These are phyloP conservation scores for Amauroascus niger DNA, from an alignment of 2,329 filamentous ascomycete species.

Conservation along the genomic window DNA sequence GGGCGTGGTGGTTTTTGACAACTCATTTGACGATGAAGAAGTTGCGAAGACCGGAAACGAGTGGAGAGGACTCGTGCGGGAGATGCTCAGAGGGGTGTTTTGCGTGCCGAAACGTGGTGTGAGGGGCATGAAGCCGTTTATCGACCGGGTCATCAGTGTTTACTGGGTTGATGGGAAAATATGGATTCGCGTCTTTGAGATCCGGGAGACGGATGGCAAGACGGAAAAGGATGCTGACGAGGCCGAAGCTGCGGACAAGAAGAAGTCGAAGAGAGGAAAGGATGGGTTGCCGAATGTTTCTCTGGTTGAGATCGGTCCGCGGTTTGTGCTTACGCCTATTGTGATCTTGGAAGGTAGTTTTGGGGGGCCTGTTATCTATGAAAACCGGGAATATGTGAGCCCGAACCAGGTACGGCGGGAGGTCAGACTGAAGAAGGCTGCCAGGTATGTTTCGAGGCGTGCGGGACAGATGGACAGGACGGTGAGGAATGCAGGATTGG, in stretches of 20 bases:
- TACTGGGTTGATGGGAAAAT: constrained; percentile 87
- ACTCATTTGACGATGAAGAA: constrained; percentile 69
- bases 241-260: constrained; percentile 30
- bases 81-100: constrained; percentile 82
- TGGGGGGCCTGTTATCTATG: constrained; percentile 91
- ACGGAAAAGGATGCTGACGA: constrained; percentile 38
- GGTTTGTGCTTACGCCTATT: constrained; percentile 87
- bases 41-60: constrained; percentile 51
- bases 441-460: constrained; percentile 64
- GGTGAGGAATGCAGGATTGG: constrained; percentile 66
- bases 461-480: constrained; percentile 64
- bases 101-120: constrained; percentile 75
- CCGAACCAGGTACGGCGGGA: constrained; percentile 90
- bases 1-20: constrained; percentile 85
- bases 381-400: constrained; percentile 94
- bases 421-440: constrained; percentile 63
- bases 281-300: constrained; percentile 61
- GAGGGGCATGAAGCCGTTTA: constrained; percentile 85
- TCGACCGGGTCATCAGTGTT: constrained; percentile 91
- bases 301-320: constrained; percentile 84
- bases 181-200: constrained; percentile 92
- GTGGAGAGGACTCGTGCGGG: constrained; percentile 53
- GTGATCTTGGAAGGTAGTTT: constrained; percentile 93
- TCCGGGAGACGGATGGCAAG: constrained; percentile 67
- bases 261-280: constrained; percentile 37